These are phyloP conservation scores for Pythium brachiatum DNA, from an alignment of 352 stramenopile species.

Conservation along the genomic window DNA sequence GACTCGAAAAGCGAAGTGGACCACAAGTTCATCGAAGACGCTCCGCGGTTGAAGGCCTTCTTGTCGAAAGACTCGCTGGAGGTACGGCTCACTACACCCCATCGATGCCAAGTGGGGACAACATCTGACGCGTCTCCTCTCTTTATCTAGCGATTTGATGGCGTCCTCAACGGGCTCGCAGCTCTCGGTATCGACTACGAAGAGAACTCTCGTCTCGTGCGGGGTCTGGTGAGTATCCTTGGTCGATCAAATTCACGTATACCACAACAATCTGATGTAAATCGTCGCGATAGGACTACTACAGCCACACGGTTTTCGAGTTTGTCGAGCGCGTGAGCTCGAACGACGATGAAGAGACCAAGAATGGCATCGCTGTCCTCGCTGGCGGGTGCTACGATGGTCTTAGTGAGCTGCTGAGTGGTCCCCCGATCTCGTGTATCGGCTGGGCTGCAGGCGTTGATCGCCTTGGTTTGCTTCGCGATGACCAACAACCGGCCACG, in stretches of 20 bases:
- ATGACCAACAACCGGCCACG: slow-evolving; percentile 19
- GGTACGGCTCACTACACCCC: slow-evolving; percentile 27
- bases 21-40: slow-evolving; percentile 62
- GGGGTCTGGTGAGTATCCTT: slow-evolving; percentile 56
- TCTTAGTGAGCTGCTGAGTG: slow-evolving; percentile 64
- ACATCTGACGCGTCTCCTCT: not conserved
- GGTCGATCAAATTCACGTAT: no score
- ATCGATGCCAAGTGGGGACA: not conserved
- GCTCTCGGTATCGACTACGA: slow-evolving; percentile 59
- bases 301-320: slow-evolving; percentile 89
- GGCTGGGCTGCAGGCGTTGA: slow-evolving; percentile 87
- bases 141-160: slow-evolving; percentile 56
- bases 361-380: slow-evolving; percentile 70
- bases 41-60: slow-evolving; percentile 61
- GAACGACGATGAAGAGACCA: slow-evolving; percentile 20
- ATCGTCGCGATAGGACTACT: slow-evolving; percentile 67
- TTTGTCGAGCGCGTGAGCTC: slow-evolving; percentile 55
- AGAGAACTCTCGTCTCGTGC: slow-evolving; percentile 72
- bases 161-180: slow-evolving; percentile 53
- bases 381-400: slow-evolving; percentile 85
- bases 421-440: slow-evolving; percentile 58
- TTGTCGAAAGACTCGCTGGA: slow-evolving; percentile 53
- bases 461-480: slow-evolving; percentile 60
- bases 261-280: not conserved
- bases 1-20: slow-evolving; percentile 81